Percentiles rank a stretch among this genome's conserved stretches.
These are phyloP conservation scores for Phytopythium chamaehyphon DNA, from an alignment of 352 stramenopile genomes.

Conservation along the genomic window DNA sequence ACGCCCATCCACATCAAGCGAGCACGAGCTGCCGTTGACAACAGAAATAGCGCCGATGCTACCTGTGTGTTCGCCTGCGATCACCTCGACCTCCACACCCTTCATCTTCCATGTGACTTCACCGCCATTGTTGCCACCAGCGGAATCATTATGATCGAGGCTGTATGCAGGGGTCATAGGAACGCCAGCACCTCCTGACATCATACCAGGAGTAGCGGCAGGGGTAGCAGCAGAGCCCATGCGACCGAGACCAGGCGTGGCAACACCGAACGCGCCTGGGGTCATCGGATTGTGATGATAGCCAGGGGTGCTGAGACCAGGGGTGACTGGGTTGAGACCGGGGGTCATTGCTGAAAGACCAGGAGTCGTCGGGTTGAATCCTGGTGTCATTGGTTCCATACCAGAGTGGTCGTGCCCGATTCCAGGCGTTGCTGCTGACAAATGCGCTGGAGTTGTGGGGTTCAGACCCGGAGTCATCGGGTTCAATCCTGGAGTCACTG, in stretches of 20 bases:
- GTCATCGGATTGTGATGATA: slow-evolving; percentile 88
- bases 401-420: slow-evolving; percentile 61
- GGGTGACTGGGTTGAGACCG: slow-evolving; percentile 77
- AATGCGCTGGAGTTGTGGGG: slow-evolving; percentile 61
- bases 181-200: slow-evolving; percentile 43
- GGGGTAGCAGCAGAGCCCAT: slow-evolving; percentile 65
- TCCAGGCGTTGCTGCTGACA: slow-evolving; percentile 68
- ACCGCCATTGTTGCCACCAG: slow-evolving; percentile 30
- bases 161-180: slow-evolving; percentile 79
- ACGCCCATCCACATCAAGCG: slow-evolving; percentile 76
- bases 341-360: slow-evolving; percentile 76
- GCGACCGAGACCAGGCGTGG: slow-evolving; percentile 65
- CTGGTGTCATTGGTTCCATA: slow-evolving; percentile 86
- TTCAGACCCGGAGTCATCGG: slow-evolving; percentile 79
- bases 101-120: slow-evolving; percentile 89
- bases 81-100: slow-evolving; percentile 79
- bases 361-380: slow-evolving; percentile 83
- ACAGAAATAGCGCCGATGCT: slow-evolving; percentile 75
- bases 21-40: slow-evolving; percentile 65
- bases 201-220: slow-evolving; percentile 72
- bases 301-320: slow-evolving; percentile 74
- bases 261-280: slow-evolving; percentile 69
- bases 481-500: slow-evolving; percentile 75
- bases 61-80: slow-evolving; percentile 56
- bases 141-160: slow-evolving; percentile 38